Conservation (phyloP, 2,329 filamentous ascomycete species). For the Xylariomycetidae sp. region DNA sequence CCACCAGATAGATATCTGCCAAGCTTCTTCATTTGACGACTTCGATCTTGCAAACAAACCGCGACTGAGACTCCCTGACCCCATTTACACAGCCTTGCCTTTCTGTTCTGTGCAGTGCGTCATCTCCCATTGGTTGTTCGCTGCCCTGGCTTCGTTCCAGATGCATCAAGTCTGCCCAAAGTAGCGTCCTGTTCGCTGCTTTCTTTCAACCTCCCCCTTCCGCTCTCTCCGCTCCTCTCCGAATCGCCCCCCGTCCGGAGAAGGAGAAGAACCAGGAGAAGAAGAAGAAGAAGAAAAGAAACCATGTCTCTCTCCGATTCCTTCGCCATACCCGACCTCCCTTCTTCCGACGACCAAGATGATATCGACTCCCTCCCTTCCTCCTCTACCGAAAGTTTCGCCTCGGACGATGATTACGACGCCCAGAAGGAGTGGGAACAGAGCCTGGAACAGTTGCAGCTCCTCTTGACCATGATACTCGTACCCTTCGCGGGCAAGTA, state of each 20-base stretch:
- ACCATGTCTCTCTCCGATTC: constrained; percentile 40
- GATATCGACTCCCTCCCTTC: constrained; percentile 63
- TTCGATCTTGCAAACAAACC: too few relatives aligned
- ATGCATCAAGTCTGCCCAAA: constrained; percentile 20
- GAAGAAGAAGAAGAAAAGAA: too few relatives aligned
- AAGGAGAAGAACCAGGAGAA: too few relatives aligned
- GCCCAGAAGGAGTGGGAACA: constrained; percentile 95
- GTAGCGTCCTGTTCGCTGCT: constrained; percentile 19
- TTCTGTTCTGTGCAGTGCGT: too few relatives aligned
- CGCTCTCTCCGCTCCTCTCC: constrained; percentile 20
- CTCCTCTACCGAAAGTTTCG: constrained; percentile 44
- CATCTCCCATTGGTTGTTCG: neutral
- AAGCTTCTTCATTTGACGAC: neutral
- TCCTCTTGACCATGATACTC: constrained; percentile 89
- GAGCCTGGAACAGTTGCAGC: constrained; percentile 87
- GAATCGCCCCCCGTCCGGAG: too few relatives aligned
- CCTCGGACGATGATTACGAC: constrained; percentile 65
- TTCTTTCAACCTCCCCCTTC: constrained; percentile 8
- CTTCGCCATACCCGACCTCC: constrained; percentile 46
- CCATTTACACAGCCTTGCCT: too few relatives aligned
- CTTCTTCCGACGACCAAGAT: constrained; percentile 45
- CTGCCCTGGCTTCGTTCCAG: too few relatives aligned
- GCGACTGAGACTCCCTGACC: too few relatives aligned
- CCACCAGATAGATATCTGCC: neutral
- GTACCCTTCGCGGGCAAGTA: constrained; percentile 94